phyloP scores from a whole-genome alignment of 768 basidiomycete genomes.

The Mycena haematopus region DNA sequence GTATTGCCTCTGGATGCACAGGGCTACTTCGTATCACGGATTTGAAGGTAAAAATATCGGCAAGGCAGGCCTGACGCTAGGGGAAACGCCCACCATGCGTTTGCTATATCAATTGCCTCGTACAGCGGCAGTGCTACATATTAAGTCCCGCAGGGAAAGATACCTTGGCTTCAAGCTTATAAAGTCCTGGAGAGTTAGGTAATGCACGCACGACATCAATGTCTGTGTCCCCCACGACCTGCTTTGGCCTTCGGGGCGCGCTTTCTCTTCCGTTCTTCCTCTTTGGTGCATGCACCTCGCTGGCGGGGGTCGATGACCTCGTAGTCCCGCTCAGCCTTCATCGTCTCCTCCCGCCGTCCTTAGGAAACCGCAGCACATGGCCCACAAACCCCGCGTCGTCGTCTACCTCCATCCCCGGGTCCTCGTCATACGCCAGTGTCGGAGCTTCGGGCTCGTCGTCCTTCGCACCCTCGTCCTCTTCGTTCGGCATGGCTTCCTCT shows the following conservation, averaged over 20 bases:
- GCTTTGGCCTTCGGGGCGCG: slow-evolving; percentile 43
- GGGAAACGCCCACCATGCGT: too few species aligned
- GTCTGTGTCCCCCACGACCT: slow-evolving; percentile 37
- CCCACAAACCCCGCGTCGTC: slow-evolving; percentile 76
- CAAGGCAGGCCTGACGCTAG: too few species aligned
- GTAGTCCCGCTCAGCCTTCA: slow-evolving; percentile 84
- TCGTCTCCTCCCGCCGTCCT: slow-evolving; percentile 78
- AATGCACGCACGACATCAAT: slow-evolving; percentile 1
- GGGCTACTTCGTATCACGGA: too few species aligned
- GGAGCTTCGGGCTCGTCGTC: too few species aligned
- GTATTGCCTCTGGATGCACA: too few species aligned
- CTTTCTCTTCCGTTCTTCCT: slow-evolving; percentile 79
- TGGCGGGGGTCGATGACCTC: slow-evolving; percentile 88
- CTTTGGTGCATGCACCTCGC: slow-evolving; percentile 72
- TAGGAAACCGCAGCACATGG: slow-evolving; percentile 77
- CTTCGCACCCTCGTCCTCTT: slow-evolving; percentile 35
- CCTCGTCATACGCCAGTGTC: slow-evolving; percentile 42
- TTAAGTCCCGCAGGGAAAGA: too few species aligned
- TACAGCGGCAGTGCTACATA: too few species aligned
- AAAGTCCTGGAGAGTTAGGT: too few species aligned
- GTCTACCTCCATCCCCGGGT: slow-evolving; percentile 76
- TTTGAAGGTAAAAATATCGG: too few species aligned
- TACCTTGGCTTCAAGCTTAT: too few species aligned
- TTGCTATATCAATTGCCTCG: too few species aligned
- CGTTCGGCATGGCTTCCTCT: slow-evolving; percentile 22